A percentile compares a stretch with the other conserved stretches of the same genome.
Conservation (phyloP, 257 asterid species). For the Echium plantagineum region DNA sequence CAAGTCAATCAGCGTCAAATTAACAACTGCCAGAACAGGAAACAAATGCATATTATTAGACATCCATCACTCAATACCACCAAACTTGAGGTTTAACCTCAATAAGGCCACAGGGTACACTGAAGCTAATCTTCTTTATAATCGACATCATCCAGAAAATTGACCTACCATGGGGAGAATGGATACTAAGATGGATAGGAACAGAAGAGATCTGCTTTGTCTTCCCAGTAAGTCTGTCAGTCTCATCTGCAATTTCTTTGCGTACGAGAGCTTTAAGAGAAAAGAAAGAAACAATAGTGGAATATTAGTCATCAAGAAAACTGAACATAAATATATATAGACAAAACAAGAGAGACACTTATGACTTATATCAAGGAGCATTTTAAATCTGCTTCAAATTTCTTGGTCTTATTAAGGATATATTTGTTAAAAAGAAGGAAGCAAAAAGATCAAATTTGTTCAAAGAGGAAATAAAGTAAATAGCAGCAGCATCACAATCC, state of each 20-base stretch:
- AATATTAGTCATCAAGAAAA: not conserved
- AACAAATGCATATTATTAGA: conserved; percentile 6
- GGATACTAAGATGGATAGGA: conserved; percentile 40
- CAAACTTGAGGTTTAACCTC: too few relatives aligned
- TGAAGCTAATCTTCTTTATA: too few relatives aligned
- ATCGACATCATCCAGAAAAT: too few relatives aligned
- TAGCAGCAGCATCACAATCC: too few relatives aligned
- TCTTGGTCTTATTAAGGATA: too few relatives aligned
- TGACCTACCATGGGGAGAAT: conserved; percentile 30
- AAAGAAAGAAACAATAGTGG: not conserved
- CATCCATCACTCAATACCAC: too few relatives aligned
- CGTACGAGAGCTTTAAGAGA: conserved; percentile 25
- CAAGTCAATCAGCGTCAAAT: conserved; percentile 80
- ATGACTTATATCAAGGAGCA: too few relatives aligned
- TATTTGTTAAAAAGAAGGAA: too few relatives aligned
- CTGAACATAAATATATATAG: not conserved
- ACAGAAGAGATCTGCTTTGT: conserved; percentile 28
- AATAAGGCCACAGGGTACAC: too few relatives aligned
- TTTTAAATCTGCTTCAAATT: too few relatives aligned
- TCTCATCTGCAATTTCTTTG: conserved; percentile 37
- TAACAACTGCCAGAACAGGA: conserved; percentile 55
- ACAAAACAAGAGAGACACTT: not conserved
- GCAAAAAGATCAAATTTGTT: too few relatives aligned
- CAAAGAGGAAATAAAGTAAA: too few relatives aligned
- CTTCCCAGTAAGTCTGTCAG: conserved; percentile 35